Base-by-base conservation (phyloP, 371 early-diverging fungal genomes). In the Mortierella sp. region DNA sequence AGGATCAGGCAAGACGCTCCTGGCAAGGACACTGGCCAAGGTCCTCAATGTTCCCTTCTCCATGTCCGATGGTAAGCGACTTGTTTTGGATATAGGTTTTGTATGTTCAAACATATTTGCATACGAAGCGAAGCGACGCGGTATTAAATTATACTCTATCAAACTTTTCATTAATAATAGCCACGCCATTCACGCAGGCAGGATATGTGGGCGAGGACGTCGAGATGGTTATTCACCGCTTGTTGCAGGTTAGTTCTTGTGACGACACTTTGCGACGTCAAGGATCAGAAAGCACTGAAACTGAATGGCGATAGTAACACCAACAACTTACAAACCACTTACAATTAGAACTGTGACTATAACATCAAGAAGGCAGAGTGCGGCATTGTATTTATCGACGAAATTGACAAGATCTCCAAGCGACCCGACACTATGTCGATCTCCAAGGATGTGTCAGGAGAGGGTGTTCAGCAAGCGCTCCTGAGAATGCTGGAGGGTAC, bases 141-240 rank as follows among this genome's bases (percentile, higher is more conserved):
- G 27, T 32, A 72, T 16, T 46, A 32, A 38, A 16, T 10, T 41
- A 38, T 21, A 4, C 21, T 51, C 32, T 12, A 21, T 21, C 32
- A 10, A 14, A 27, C 48, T n/a, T 27, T 44, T 11, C 10, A 43
- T 46, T 46, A n/a, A 24, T 27, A 32, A 46, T 73, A 86, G 87
- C 98, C 5, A 97, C 97, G 1, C 95, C 97, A 14, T 94, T 97
- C 78, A 98, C 98, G 12, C 97, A 97, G 76, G 96, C 98, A 11
- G 98, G 98, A 7, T 98, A 98, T 86, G 98, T 97, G 24, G 98
- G 98, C 51, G 98, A 97, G 77, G 98, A 98, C 88, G 97, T 97
- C 24, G 98, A 98, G 82, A 84, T 93, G 21, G 96, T 96, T 29
- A 96, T 98, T 70, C 95, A 95, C 76, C 90, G 98, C 44, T 86